phyloP scores from a whole-genome alignment of 768 basidiomycete genomes.

The Boletus pseudo-olivaceus region DNA sequence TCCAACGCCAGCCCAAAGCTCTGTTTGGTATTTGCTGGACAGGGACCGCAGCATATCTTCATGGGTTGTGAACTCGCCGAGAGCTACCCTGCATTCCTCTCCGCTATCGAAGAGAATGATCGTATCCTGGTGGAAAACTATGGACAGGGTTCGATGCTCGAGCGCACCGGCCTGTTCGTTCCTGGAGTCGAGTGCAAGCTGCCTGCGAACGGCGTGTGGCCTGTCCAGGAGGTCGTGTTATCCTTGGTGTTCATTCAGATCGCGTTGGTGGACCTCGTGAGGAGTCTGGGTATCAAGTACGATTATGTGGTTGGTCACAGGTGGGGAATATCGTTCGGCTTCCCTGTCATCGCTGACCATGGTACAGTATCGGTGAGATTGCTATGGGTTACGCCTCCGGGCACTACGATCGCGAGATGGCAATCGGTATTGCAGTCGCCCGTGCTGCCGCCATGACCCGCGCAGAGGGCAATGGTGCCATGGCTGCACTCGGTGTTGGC shows the following conservation, averaged over 20 bases:
- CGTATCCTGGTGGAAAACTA: constrained; percentile 29
- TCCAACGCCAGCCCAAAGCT: constrained; percentile 26
- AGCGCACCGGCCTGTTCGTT: constrained; percentile 33
- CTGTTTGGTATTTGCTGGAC: constrained; percentile 35
- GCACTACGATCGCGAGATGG: constrained; percentile 33
- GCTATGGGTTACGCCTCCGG: constrained; percentile 38
- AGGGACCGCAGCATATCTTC: constrained; percentile 34
- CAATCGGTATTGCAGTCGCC: constrained; percentile 34
- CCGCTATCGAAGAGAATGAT: constrained; percentile 30
- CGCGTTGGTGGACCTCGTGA: constrained; percentile 33
- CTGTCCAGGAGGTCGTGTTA: constrained; percentile 32
- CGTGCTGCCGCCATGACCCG: constrained; percentile 36
- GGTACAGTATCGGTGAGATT: constrained; percentile 31
- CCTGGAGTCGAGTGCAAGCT: constrained; percentile 25
- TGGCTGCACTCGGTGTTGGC: constrained; percentile 35
- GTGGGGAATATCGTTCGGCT: constrained; percentile 6
- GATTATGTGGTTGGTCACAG: constrained; percentile 36
- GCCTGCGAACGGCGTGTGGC: constrained; percentile 28
- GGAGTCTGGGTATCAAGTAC: constrained; percentile 30
- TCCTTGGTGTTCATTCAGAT: constrained; percentile 34
- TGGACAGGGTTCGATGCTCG: constrained; percentile 30
- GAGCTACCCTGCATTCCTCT: constrained; percentile 30
- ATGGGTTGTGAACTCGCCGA: constrained; percentile 37
- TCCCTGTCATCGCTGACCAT: constrained; percentile 4
- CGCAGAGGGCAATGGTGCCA: constrained; percentile 34